phyloP scores from a whole-genome alignment of 352 stramenopile genomes.

The Globisporangium canariense region DNA sequence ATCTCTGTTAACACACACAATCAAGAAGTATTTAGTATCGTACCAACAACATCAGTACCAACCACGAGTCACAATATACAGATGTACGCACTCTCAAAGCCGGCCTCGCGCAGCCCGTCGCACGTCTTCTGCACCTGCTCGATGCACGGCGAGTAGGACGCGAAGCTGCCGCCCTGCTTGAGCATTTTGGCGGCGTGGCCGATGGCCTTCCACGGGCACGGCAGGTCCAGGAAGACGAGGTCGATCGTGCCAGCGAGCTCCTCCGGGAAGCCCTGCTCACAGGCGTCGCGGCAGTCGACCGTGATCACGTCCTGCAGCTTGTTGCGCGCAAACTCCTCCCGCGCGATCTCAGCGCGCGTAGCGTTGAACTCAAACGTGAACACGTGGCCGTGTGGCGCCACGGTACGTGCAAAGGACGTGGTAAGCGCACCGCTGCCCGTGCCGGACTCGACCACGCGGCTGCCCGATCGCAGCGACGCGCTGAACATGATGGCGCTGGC shows the following conservation, averaged over 20 bases:
- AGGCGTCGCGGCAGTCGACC: constrained; percentile 95
- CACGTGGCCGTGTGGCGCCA: constrained; percentile 88
- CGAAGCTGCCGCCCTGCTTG: constrained; percentile 91
- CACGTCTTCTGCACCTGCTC: constrained; percentile 97
- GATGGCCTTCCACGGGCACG: constrained; percentile 96
- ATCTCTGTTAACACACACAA: constrained; percentile 43
- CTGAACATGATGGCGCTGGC: constrained; percentile 91
- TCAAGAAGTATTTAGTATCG: not conserved
- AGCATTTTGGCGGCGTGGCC: constrained; percentile 91
- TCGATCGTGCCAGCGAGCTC: constrained; percentile 81
- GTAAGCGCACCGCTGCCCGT: constrained; percentile 93
- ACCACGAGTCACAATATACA: not conserved
- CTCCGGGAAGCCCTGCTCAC: constrained; percentile 81
- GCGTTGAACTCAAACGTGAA: constrained; percentile 99
- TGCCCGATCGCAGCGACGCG: constrained; percentile 88
- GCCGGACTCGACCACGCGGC: constrained; percentile 90
- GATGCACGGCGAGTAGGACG: constrained; percentile 98
- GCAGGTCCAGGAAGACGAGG: constrained; percentile 97
- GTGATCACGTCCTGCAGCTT: constrained; percentile 89
- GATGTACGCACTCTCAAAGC: constrained; percentile 67
- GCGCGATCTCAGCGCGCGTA: constrained; percentile 87
- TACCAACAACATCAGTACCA: not conserved
- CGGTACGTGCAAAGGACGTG: constrained; percentile 89
- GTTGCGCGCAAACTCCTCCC: constrained; percentile 93
- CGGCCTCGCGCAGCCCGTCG: constrained; percentile 58